Conservation (phyloP, 257 asterid genomes). For the Paraleonurus japonicus region DNA sequence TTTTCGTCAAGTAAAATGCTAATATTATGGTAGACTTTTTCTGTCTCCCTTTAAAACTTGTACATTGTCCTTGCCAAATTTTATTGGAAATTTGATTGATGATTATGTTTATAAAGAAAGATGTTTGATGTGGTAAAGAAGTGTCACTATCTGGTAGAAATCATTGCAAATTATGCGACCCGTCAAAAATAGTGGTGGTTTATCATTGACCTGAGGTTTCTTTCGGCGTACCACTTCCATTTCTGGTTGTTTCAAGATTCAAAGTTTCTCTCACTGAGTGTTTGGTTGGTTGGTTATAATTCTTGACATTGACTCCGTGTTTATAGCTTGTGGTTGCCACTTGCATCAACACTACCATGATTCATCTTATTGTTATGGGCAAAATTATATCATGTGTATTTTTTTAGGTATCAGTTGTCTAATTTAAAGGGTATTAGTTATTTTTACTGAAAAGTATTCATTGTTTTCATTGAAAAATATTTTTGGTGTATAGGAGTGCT, state of each 20-base stretch:
- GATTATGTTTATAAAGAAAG: conserved; percentile 11
- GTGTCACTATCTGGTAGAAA: conserved; percentile 21
- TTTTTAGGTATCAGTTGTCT: too few species aligned
- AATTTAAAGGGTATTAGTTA: too few species aligned
- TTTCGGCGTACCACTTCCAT: conserved; percentile 30
- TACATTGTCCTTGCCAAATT: conserved; percentile 1
- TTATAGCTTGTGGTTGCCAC: background rate
- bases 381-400: too few species aligned
- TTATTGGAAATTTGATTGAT: conserved; percentile 13
- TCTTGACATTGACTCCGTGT: background rate
- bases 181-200: conserved; percentile 18
- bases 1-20: background rate
- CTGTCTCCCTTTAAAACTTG: conserved; percentile 4
- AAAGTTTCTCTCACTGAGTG: background rate
- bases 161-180: conserved; percentile 27
- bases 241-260: background rate
- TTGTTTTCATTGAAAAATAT: too few species aligned
- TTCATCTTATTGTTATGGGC: background rate
- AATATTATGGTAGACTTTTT: background rate
- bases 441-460: too few species aligned
- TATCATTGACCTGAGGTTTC: conserved; percentile 28
- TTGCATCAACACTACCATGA: conserved; percentile 6
- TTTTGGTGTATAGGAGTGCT: too few species aligned
- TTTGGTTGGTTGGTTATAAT: background rate
- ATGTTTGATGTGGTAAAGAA: conserved; percentile 9